Evolutionary conservation across 2,329 filamentous ascomycete species (phyloP).

Genomic region (Shiraia sp.): DNA sequence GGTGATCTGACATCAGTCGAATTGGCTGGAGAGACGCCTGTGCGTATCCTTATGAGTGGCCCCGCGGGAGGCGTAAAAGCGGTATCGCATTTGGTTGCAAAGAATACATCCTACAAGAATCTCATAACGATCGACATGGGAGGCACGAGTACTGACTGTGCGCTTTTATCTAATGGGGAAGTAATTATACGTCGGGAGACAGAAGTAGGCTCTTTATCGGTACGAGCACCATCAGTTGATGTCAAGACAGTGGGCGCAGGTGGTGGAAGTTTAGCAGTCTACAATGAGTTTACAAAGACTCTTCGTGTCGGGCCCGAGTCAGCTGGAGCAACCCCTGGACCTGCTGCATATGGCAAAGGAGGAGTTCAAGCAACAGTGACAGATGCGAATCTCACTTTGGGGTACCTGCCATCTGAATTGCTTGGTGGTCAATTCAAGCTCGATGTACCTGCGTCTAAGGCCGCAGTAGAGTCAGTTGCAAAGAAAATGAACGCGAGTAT

Average conservation of each 20-base stretch:
- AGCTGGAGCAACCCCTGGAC: slow-evolving; percentile 53
- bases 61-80: slow-evolving; percentile 56
- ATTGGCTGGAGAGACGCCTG: slow-evolving; percentile 51
- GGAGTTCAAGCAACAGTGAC: slow-evolving; percentile 54
- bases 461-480: slow-evolving; percentile 50
- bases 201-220: slow-evolving; percentile 49
- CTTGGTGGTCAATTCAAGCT: slow-evolving; percentile 53
- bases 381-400: slow-evolving; percentile 54
- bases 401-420: slow-evolving; percentile 52
- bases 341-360: slow-evolving; percentile 55
- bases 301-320: slow-evolving; percentile 58
- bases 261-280: slow-evolving; percentile 55
- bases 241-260: slow-evolving; percentile 56
- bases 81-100: slow-evolving; percentile 52
- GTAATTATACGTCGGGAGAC: slow-evolving; percentile 53
- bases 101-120: slow-evolving; percentile 53
- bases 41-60: slow-evolving; percentile 56
- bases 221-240: slow-evolving; percentile 54
- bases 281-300: slow-evolving; percentile 53
- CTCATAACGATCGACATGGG: slow-evolving; percentile 57
- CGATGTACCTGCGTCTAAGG: slow-evolving; percentile 48
- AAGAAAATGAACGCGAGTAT: slow-evolving; percentile 51
- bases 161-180: slow-evolving; percentile 50
- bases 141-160: slow-evolving; percentile 56
- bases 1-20: slow-evolving; percentile 53